Conservation (phyloP, 176 grass and related monocot genomes). For the Oryza meyeriana region DNA sequence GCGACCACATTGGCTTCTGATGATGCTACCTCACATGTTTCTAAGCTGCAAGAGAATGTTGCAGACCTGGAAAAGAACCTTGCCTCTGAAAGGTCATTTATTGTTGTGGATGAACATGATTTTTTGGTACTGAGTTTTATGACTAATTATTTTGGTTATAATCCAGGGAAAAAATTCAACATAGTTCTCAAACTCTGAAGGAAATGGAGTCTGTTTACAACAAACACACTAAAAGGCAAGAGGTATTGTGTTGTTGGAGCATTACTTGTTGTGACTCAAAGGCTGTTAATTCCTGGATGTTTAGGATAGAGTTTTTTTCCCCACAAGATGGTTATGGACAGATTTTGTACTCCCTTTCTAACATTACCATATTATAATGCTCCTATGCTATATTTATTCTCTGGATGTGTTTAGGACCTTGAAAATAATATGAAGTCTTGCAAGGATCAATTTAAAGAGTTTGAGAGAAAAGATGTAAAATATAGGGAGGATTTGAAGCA, state of each 20-base stretch:
- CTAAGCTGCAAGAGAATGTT: slow-evolving; percentile 59
- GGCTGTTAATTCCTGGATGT: slow-evolving; percentile 16
- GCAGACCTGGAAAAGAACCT: slow-evolving; percentile 59
- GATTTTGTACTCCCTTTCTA: background rate
- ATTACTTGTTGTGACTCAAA: background rate
- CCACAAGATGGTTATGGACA: background rate
- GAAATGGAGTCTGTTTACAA: slow-evolving; percentile 68
- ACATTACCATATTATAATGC: background rate
- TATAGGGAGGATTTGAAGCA: slow-evolving; percentile 88
- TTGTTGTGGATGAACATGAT: background rate
- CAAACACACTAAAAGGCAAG: slow-evolving; percentile 78
- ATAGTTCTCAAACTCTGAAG: slow-evolving; percentile 60
- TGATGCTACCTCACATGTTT: slow-evolving; percentile 67
- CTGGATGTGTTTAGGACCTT: slow-evolving; percentile 55
- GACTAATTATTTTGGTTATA: slow-evolving; percentile 29
- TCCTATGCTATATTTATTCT: slow-evolving; percentile 11
- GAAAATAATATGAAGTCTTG: slow-evolving; percentile 81
- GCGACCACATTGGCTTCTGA: slow-evolving; percentile 67
- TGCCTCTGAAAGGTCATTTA: slow-evolving; percentile 64
- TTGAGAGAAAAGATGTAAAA: slow-evolving; percentile 87
- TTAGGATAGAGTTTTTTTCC: background rate
- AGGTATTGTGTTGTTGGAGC: slow-evolving; percentile 52
- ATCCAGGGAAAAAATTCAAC: slow-evolving; percentile 72
- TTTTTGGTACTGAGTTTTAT: background rate
- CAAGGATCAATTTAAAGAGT: slow-evolving; percentile 92